Base-by-base conservation (phyloP, 2,329 filamentous ascomycete species). In the Colletotrichum trifolii region DNA sequence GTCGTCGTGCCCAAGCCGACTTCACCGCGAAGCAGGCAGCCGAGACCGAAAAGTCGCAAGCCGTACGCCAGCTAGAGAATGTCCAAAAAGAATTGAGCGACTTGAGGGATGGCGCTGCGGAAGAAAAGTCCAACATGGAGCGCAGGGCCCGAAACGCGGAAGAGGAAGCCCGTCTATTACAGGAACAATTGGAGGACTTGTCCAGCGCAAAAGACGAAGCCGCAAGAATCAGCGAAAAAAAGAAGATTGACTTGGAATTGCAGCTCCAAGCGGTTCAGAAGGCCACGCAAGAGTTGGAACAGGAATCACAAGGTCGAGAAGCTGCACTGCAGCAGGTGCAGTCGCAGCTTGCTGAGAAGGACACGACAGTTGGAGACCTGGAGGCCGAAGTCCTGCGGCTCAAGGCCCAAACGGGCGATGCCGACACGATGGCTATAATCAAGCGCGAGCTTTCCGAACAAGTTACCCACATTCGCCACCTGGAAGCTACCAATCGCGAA, bases 371-470 rank as follows among this genome's bases (percentile, higher is more conserved):
- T 45, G 93, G 90, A 0, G 81, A 87, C 11, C 79, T 98, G 9
- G 94, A 98, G 78, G 89, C 91, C 0, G 93, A 98, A 58, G 87
- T 97, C 8, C 79, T 97, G 57, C 86, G 90, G 38, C 80, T 97
- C 6, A 97, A 95, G 74, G 92, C 94, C 0, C 92, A 96, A 71
- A 92, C 92, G 2, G 93, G 91, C 9, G 95, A 97, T 74, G 88
- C 89, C 0, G 94, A 97, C 69, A 96, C 93, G 0, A 85, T 98
- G 72, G 87, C 85, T 6, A 88, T 97, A 39, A 91, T 99, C 71
- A 93, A 95, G 75, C 87, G 89, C 69, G 94, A 99, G 78, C 84
- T 99, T 5, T 90, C 91, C 0, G 94, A 97, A 69, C 96, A 98
- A 74, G 92, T 99, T 1, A 85, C 88, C n/a, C 94, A 98, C 73